phyloP scores from a whole-genome alignment of 2,329 filamentous ascomycete genomes.

The Endothia cerciana region DNA sequence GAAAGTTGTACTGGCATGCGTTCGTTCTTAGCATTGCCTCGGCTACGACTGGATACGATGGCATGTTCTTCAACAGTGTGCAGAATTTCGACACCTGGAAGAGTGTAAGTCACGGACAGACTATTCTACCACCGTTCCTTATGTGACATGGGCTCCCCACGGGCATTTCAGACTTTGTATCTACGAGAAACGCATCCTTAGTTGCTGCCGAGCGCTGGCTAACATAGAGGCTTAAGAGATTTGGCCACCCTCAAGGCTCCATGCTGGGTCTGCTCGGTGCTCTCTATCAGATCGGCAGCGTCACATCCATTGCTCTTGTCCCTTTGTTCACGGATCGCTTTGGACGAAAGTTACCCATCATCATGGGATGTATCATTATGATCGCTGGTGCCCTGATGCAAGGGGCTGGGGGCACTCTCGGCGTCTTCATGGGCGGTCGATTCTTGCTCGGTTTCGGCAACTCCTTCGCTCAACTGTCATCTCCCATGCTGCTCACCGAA shows the following conservation, averaged over 20 bases:
- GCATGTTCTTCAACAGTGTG: constrained; percentile 50
- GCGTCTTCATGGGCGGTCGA: constrained; percentile 58
- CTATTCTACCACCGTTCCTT: background rate
- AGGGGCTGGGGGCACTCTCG: constrained; percentile 50
- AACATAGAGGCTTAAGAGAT: constrained; percentile 40
- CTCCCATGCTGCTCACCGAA: constrained; percentile 58
- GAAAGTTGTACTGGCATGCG: constrained; percentile 59
- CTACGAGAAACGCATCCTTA: background rate
- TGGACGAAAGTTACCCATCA: constrained; percentile 57
- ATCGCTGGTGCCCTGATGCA: constrained; percentile 60
- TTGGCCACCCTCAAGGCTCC: constrained; percentile 49
- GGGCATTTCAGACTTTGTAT: background rate
- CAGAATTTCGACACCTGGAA: constrained; percentile 51
- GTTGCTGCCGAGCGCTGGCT: background rate
- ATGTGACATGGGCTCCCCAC: background rate
- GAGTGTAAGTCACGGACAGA: constrained; percentile 26
- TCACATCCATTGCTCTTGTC: constrained; percentile 60
- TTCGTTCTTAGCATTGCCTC: constrained; percentile 57
- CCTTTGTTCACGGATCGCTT: constrained; percentile 58
- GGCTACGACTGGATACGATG: constrained; percentile 61
- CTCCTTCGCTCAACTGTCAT: constrained; percentile 54
- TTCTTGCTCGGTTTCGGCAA: constrained; percentile 63
- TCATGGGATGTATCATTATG: constrained; percentile 59
- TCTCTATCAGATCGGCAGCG: constrained; percentile 63
- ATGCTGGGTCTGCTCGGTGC: constrained; percentile 58